Evolutionary conservation across 208 protist genomes (phyloP).

Genomic region (Tritrichomonas foetus): DNA sequence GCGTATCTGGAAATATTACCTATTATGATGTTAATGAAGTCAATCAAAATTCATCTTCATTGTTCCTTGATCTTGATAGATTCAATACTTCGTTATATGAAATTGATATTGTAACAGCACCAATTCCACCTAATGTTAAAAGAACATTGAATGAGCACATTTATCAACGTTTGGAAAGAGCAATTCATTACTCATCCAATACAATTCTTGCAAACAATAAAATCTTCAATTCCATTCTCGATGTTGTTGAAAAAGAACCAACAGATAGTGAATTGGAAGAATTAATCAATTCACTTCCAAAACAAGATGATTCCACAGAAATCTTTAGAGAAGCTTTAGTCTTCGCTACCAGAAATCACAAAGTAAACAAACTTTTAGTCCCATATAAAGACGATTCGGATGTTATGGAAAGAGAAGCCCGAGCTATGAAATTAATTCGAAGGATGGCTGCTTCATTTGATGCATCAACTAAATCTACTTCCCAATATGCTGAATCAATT

Average conservation of each 20-base stretch:
- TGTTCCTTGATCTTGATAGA: neutral
- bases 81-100: neutral
- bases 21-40: conserved; percentile 26
- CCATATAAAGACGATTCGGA: no score
- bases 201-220: neutral
- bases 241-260: neutral
- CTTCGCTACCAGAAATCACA: neutral
- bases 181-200: neutral
- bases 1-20: neutral
- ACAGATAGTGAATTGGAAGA: neutral
- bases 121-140: neutral
- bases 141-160: neutral
- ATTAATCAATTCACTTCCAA: neutral
- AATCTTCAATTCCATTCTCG: neutral
- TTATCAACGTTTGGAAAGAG: conserved; percentile 4
- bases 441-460: neutral
- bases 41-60: neutral
- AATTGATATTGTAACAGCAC: neutral
- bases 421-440: no score
- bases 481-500: no score
- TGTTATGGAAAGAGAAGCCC: no score
- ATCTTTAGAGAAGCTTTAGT: neutral
- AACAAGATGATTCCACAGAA: neutral
- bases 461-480: neutral
- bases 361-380: no score